These are phyloP conservation scores for Sedum album DNA, from an alignment of 164 flowering plant genomes.

Conservation along the genomic window DNA sequence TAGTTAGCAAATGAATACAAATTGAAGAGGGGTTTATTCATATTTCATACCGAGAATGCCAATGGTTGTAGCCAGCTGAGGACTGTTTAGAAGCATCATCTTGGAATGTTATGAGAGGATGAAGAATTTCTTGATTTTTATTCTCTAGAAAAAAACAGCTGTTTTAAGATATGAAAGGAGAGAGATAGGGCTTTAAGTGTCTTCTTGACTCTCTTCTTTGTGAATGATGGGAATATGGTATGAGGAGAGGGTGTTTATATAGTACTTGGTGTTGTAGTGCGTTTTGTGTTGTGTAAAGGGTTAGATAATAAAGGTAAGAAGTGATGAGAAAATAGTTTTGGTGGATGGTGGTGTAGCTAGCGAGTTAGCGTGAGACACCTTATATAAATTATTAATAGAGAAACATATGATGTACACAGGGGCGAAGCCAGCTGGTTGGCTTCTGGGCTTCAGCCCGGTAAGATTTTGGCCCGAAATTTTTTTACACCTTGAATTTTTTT, in stretches of 20 bases:
- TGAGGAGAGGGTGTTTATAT: background rate
- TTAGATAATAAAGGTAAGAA: background rate
- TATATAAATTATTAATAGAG: background rate
- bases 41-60: conserved; percentile 60
- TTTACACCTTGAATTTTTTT: no score
- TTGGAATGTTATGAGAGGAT: background rate
- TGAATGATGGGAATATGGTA: conserved; percentile 1
- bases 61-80: conserved; percentile 27
- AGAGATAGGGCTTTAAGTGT: background rate
- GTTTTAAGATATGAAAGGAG: background rate
- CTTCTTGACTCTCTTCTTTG: background rate
- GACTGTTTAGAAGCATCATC: conserved; percentile 9
- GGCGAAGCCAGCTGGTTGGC: no score
- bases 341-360: background rate
- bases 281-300: background rate
- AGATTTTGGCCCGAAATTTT: no score
- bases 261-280: background rate
- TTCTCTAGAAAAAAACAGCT: background rate
- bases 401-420: no score
- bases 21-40: background rate
- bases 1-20: background rate
- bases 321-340: background rate
- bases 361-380: conserved; percentile 10
- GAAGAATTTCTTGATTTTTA: background rate
- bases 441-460: no score